Evolutionary conservation across 352 stramenopile genomes (phyloP), one percentile per base, ranked within the genome.

Genomic region (Pythium sukuiense): DNA sequence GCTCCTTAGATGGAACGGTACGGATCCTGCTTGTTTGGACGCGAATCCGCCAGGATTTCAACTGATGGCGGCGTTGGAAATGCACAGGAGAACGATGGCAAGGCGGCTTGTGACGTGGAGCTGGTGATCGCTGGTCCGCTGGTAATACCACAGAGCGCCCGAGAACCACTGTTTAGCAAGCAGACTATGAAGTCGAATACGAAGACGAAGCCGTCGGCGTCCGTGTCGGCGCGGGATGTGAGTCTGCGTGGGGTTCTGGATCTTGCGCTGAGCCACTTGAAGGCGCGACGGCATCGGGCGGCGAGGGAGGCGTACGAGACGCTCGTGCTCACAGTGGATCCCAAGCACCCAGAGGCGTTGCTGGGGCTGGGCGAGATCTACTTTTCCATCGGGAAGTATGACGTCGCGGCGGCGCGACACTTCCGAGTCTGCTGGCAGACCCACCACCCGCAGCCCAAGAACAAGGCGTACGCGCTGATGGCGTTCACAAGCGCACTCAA

Each of bases 351-450:
- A 0, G 76, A 89, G 30, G 83, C 76, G 20, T 66, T 89, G 46
- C 41, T 92, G 14, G 74, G 73, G 8, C 61, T 90, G 39, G 82
- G 80, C 13, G 69, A 87, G 24, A 85, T 90, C 50, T 71, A 84
- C 13, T 56, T 76, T 16, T 70, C 71, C 14, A 88, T 79, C 61
- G 74, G 67, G 2, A 73, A 72, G 8, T 80, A 69, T 14, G 71
- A 76, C 18, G 57, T 76, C 45, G 81, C 83, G 3, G 72, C 68
- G 18, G 61, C 69, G 11, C 55, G 69, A 8, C 86, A 76, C 55
- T 87, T 81, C 72, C 57, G 63, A 2, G 72, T 77, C 27, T 88
- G 79, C 56, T 90, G 78, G 80, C 61, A 66, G 12, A 48, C 30
- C 3, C 71, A 80, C 55, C 66, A 77, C 45, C 55, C 39, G 3